Conservation (phyloP, 1,284 basidiomycete species). For the Cutaneotrichosporon spelunceum region DNA sequence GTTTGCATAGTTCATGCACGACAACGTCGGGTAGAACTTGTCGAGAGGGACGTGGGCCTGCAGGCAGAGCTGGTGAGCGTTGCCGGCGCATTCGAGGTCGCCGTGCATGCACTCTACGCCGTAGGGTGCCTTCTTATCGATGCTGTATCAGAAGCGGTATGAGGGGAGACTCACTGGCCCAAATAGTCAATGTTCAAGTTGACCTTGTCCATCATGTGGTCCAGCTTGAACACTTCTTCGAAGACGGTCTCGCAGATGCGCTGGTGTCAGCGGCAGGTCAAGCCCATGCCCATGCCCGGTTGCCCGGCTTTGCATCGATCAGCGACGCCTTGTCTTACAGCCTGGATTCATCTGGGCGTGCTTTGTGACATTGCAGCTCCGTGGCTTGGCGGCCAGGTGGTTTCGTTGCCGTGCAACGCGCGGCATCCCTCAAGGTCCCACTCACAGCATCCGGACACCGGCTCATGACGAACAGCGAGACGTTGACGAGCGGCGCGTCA, state of each 20-base stretch:
- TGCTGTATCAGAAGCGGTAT: conserved; percentile 50
- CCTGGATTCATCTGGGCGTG: no score
- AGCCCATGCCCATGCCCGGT: no score
- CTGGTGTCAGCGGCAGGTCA: conserved; percentile 22
- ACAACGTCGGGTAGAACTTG: conserved; percentile 67
- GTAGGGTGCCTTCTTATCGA: conserved; percentile 63
- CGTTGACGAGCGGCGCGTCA: conserved; percentile 31
- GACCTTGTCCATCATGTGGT: conserved; percentile 60
- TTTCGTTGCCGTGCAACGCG: background rate
- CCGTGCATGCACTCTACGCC: conserved; percentile 78
- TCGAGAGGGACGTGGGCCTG: conserved; percentile 36
- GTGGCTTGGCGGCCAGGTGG: no score
- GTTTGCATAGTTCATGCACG: conserved; percentile 72
- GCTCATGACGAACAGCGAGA: conserved; percentile 50
- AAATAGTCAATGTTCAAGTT: conserved; percentile 69
- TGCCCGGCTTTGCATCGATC: no score
- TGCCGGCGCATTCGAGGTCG: conserved; percentile 67
- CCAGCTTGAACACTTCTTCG: conserved; percentile 63
- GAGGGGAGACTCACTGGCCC: conserved; percentile 59
- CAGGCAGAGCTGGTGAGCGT: conserved; percentile 79
- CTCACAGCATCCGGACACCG: conserved; percentile 51
- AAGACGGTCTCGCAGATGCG: conserved; percentile 68
- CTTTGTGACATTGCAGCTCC: no score
- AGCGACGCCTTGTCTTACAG: no score
- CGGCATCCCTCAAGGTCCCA: no score